Evolutionary conservation across 1,284 basidiomycete species (phyloP).

Genomic region (Athelia psychrophila): DNA sequence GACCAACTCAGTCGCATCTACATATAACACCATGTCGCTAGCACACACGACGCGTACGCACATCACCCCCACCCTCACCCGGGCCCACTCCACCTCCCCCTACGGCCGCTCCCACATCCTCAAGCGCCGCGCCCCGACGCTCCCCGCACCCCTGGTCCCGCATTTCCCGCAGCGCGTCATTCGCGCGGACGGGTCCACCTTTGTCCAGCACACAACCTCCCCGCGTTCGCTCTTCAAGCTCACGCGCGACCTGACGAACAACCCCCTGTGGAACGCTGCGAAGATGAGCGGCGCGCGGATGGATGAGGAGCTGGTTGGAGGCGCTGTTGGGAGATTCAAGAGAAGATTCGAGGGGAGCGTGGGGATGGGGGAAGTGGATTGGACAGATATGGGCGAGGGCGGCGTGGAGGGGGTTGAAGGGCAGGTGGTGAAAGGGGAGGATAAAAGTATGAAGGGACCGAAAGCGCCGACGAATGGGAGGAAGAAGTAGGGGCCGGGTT

Average conservation of each 20-base stretch:
- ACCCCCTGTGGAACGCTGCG: conserved; percentile 73
- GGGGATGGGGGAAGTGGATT: background rate
- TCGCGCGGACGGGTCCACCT: conserved; percentile 84
- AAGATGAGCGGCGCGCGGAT: background rate
- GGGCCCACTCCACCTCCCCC: conserved; percentile 62
- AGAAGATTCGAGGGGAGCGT: background rate
- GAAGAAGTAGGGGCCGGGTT: too few species aligned
- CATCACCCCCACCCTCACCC: conserved; percentile 18
- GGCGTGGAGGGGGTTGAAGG: background rate
- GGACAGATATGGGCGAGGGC: background rate
- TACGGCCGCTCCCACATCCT: conserved; percentile 49
- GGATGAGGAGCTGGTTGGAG: background rate
- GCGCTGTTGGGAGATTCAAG: background rate
- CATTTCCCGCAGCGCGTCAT: conserved; percentile 82
- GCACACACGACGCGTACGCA: too few species aligned
- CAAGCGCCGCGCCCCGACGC: conserved; percentile 55
- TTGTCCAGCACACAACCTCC: conserved; percentile 83
- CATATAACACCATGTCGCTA: too few species aligned
- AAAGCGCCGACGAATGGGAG: too few species aligned
- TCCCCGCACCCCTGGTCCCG: conserved; percentile 71
- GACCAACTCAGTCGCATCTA: too few species aligned
- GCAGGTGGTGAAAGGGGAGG: too few species aligned
- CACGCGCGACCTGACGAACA: conserved; percentile 84
- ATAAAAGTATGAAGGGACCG: too few species aligned
- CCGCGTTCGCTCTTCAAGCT: conserved; percentile 66